Percentiles rank a stretch among this genome's conserved stretches.
phyloP scores from a whole-genome alignment of 139 green algal genomes.

The Mesostigma viride region DNA sequence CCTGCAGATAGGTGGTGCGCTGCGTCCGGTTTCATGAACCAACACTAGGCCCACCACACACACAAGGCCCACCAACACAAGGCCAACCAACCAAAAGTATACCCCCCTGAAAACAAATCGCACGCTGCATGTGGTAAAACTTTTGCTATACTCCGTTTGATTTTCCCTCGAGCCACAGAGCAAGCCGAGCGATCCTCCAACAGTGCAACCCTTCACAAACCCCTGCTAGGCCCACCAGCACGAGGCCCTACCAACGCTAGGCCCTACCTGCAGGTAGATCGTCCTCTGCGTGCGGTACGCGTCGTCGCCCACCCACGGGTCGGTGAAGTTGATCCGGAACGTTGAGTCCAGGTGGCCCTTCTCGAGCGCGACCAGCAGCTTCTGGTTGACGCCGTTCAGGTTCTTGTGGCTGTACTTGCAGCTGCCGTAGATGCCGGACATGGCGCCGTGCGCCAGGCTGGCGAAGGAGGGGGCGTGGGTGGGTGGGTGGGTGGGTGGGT shows the following conservation, averaged over 20 bases:
- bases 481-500: too few relatives aligned
- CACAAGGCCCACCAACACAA: too few relatives aligned
- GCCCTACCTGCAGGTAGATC: constrained; percentile 43
- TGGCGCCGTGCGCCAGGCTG: constrained; percentile 39
- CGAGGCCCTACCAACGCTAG: too few relatives aligned
- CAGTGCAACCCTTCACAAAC: constrained; percentile 41
- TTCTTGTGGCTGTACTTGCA: constrained; percentile 80
- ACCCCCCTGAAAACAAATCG: constrained; percentile 25
- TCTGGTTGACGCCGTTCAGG: constrained; percentile 80
- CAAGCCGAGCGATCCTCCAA: neutral
- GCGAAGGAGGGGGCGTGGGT: too few relatives aligned
- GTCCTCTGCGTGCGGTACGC: constrained; percentile 71
- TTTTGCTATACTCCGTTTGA: neutral
- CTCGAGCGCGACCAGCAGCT: constrained; percentile 60
- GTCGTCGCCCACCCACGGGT: constrained; percentile 85
- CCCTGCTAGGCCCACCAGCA: too few relatives aligned
- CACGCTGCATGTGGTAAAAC: too few relatives aligned
- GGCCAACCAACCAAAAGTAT: neutral
- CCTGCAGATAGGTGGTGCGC: too few relatives aligned
- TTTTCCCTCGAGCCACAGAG: neutral
- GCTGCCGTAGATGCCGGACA: constrained; percentile 71
- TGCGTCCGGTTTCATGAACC: too few relatives aligned
- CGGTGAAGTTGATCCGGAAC: constrained; percentile 77
- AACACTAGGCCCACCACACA: too few relatives aligned
- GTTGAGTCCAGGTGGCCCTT: constrained; percentile 74